Evolutionary conservation across 2,329 filamentous ascomycete species (phyloP), one percentile per base, ranked within the genome.

Genomic region (Beauveria sp.): DNA sequence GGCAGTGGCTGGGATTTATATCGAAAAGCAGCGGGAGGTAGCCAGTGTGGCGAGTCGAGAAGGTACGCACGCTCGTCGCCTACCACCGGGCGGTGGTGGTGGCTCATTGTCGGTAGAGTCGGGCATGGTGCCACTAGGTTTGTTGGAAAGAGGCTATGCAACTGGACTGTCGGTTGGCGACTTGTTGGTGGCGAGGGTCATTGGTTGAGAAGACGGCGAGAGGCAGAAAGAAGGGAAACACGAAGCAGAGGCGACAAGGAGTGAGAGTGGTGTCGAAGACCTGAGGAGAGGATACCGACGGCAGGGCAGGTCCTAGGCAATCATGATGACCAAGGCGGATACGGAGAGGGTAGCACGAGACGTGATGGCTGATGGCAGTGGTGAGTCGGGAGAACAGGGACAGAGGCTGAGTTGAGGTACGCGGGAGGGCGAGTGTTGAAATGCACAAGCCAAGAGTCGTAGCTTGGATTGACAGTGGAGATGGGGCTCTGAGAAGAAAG

Each of bases 21-120:
- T 56, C n/a, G 37, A 50, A 61, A 34, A 18, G 30, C 20, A 22
- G 47, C 26, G 50, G 44, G 43, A 58, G 53, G 55, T 44, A 53
- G 57, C 40, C 46, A 44, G n/a, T 47, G 57, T 59, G 57, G 48
- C 57, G 28, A 59, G 55, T 40, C 26, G 30, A 54, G 46, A 41
- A 26, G 41, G 61, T 59, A 75, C 75, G 58, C 69, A 77, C 75
- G 75, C 75, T 71, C 75, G 70, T 30, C 70, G 68, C 59, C 75
- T 67, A 47, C 71, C 67, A 16, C 48, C 43, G 34, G 64, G 61
- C 55, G 62, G 63, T 54, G 65, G 59, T 48, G 62, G 64, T 20
- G 66, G 64, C 53, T 66, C 65, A 22, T 62, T 55, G 28, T 64
- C 63, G 44, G 59, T 66, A 41, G 59, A 52, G 44, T 68, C 68